Base-by-base conservation (phyloP, 257 asterid genomes). In the Fraxinus pennsylvanica region DNA sequence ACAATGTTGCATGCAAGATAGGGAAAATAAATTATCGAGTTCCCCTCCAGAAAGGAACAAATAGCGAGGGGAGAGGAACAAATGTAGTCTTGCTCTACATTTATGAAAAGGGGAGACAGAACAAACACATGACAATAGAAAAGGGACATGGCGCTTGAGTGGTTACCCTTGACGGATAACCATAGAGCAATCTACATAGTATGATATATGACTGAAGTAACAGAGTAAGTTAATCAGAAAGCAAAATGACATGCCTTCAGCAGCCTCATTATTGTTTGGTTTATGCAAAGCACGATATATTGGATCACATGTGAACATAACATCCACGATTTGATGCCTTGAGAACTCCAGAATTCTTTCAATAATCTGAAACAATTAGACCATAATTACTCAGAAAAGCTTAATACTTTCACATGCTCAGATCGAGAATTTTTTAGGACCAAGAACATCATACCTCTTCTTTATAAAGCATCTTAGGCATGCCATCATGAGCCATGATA, bases 271-370 rank as follows among this genome's bases (percentile, higher is more conserved):
- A 68, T 88, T 89, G 73, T 78, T 86, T 81, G 98, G 98, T 82
- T 88, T 96, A 83, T 93, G 98, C 85, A 93, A 84, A 50, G 98
- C 97, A 50, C 97, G 97, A 79, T 89, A 96, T 66, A 89, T 90
- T 81, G 99, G 95, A 92, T 96, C 99, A 89, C 88, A 88, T 73
- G 97, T 92, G 71, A 86, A 85, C 96, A 96, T 96, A 81, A 91
- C 89, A 86, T 92, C 97, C 89, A 86, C 76, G 74, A 96, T 91
- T 84, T 92, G 99, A 88, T 88, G 97, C 86, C 99, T 90, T 59
- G 99, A 89, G 89, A 96, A 93, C 78, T 96, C 99, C 87, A 91
- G 78, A 84, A 96, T 92, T 90, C 99, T 92, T 84, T 96, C 98
- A 82, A 96, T 96, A 79, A 89, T 87, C 99, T 96, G 90, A 81